A percentile compares a stretch with the other conserved stretches of the same genome.
Evolutionary conservation across 2,329 filamentous ascomycete species (phyloP).

Genomic region (Ilyonectria destructans): DNA sequence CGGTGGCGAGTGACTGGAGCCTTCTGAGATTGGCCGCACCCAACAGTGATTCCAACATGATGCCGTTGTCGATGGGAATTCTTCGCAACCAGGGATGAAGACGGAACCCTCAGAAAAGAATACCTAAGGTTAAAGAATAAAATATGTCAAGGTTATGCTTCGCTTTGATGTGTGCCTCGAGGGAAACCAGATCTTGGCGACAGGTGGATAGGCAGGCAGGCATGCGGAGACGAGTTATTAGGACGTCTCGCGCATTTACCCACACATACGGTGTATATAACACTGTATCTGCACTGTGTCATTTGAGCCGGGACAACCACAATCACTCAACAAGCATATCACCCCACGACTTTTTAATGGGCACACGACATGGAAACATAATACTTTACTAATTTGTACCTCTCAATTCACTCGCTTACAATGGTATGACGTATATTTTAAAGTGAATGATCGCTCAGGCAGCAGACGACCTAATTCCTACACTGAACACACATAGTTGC

Average conservation of each 20-base stretch:
- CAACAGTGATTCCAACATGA: constrained; percentile 32
- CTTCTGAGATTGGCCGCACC: constrained; percentile 29
- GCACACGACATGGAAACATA: no score
- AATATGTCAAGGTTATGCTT: no score
- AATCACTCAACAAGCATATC: not conserved
- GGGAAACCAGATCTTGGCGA: not conserved
- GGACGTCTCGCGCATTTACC: not conserved
- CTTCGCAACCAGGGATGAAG: not conserved
- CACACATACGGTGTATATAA: not conserved
- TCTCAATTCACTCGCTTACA: no score
- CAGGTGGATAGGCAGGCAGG: not conserved
- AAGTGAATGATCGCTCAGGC: not conserved
- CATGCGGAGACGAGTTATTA: not conserved
- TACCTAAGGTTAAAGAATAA: no score
- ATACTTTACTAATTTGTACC: no score
- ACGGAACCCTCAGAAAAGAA: not conserved
- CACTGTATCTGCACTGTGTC: not conserved
- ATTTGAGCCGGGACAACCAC: not conserved
- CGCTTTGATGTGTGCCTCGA: not conserved
- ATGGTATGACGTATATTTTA: not conserved
- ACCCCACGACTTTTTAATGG: no score
- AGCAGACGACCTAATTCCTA: not conserved
- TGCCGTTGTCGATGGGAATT: not conserved
- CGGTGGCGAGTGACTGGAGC: constrained; percentile 20
- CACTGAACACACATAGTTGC: not conserved